Evolutionary conservation across 805 yeast genomes (phyloP), one percentile per base, ranked within the genome.

Genomic region (Cyberlindnera mrakii): DNA sequence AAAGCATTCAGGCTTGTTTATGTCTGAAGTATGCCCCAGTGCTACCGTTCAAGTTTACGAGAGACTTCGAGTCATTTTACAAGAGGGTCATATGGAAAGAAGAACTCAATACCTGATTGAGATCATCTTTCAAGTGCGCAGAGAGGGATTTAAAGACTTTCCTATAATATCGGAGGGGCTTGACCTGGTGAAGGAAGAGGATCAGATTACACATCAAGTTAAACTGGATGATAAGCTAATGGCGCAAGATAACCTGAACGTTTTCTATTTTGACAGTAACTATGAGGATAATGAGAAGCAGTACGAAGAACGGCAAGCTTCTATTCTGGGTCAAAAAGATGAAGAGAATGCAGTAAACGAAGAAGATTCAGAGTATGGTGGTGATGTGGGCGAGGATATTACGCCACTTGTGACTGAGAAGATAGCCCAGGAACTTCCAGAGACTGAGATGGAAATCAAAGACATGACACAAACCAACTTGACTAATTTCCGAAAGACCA

Each of bases 391-490:
- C 14, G n/a, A 40, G 4, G 29, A 32, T 8, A 34, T 30, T 13
- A 35, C 14, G 14, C 33, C 15, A 14, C n/a, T 11, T 8, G 46
- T 29, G 3, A 42, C 14, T 3, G 40, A 20, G 16, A 35, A 66
- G 37, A 57, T 55, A 13, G 50, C 3, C 4, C 30, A 53, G 3
- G 57, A 48, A 29, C 64, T 54, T 3, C 38, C 44, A 23, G 61
- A 50, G 9, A 49, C 41, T 8, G 53, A 52, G 4, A 11, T 37
- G 32, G 23, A 49, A 25, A 23, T 50, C 30, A 39, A 70, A 33
- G 96, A 90, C 60, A 63, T 83, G 70, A 85, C 96, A 0, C 82
- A 82, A 37, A 64, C 80, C 0, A 77, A 77, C 20, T 62, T 80
- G 27, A 67, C 79, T 2, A 78, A 80, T 40, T 78, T 79, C 51